phyloP scores from a whole-genome alignment of 768 basidiomycete species.

The Panus rudis region DNA sequence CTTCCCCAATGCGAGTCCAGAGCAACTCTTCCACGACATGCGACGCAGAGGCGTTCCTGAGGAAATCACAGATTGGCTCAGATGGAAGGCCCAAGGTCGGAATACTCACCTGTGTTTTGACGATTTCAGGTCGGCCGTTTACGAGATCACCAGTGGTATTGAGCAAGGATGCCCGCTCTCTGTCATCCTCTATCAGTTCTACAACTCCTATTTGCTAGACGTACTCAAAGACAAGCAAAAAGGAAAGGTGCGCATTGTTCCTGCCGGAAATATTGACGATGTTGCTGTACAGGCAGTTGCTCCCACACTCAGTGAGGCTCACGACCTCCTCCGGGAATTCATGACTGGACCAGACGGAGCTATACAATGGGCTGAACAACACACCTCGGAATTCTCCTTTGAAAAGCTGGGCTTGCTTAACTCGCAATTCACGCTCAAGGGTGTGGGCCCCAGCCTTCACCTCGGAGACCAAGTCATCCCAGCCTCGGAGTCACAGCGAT shows the following conservation, averaged over 20 bases:
- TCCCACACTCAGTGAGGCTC: constrained; percentile 3
- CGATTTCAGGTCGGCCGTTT: constrained; percentile 13
- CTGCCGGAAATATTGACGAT: constrained; percentile 15
- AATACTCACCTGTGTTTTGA: constrained; percentile 19
- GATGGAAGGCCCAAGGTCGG: constrained; percentile 12
- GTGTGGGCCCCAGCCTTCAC: constrained; percentile 4
- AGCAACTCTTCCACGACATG: constrained; percentile 13
- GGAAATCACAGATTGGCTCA: constrained; percentile 13
- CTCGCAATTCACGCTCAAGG: background rate
- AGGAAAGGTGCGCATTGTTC: constrained; percentile 1
- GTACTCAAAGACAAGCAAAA: background rate
- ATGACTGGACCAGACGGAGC: constrained; percentile 16
- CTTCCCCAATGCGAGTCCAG: constrained; percentile 17
- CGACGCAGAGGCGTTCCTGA: constrained; percentile 10
- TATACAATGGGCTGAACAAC: constrained; percentile 21
- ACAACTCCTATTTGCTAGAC: constrained; percentile 21
- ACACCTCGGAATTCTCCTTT: constrained; percentile 20
- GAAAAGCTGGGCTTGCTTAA: constrained; percentile 14
- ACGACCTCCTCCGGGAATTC: constrained; percentile 4
- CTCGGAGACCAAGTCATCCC: constrained; percentile 13
- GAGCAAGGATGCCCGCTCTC: constrained; percentile 29
- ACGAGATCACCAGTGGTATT: constrained; percentile 20
- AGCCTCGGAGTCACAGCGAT: constrained; percentile 14
- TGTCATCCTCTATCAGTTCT: constrained; percentile 25
- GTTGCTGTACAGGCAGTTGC: constrained; percentile 5